These are phyloP conservation scores for Cercospora janseana DNA, from an alignment of 2,329 filamentous ascomycete species.

Conservation along the genomic window DNA sequence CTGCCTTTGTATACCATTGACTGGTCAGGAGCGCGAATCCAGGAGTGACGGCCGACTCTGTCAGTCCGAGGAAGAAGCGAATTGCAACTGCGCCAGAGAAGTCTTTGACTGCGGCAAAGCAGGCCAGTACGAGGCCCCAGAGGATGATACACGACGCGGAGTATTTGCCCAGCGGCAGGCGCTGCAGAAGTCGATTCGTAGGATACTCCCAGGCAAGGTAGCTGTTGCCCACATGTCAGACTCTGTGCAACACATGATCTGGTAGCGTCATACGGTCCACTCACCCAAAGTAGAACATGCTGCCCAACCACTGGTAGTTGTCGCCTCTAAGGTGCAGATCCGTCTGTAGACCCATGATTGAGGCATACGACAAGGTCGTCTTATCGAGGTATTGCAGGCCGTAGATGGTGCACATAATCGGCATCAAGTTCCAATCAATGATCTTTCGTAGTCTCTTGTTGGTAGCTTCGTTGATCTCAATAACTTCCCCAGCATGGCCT, in stretches of 20 bases:
- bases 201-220: conserved; percentile 63
- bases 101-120: conserved; percentile 61
- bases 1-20: conserved; percentile 70
- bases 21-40: conserved; percentile 67
- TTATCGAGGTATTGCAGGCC: conserved; percentile 64
- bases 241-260: not conserved
- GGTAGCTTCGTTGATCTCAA: conserved; percentile 56
- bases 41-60: conserved; percentile 67
- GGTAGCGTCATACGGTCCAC: not conserved
- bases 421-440: conserved; percentile 64
- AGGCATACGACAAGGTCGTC: conserved; percentile 53
- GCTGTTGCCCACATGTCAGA: not conserved
- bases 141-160: conserved; percentile 62
- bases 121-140: conserved; percentile 61
- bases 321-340: conserved; percentile 50
- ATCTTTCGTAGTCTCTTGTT: conserved; percentile 59
- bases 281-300: conserved; percentile 53
- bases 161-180: conserved; percentile 65
- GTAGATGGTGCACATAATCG: conserved; percentile 57
- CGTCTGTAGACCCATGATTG: conserved; percentile 50
- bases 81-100: conserved; percentile 63
- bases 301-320: conserved; percentile 52
- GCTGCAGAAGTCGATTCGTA: conserved; percentile 63
- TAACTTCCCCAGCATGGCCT: conserved; percentile 49
- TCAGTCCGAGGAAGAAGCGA: conserved; percentile 66